These are phyloP conservation scores for Diaporthe capsici DNA, from an alignment of 2,329 filamentous ascomycete genomes.

Conservation along the genomic window DNA sequence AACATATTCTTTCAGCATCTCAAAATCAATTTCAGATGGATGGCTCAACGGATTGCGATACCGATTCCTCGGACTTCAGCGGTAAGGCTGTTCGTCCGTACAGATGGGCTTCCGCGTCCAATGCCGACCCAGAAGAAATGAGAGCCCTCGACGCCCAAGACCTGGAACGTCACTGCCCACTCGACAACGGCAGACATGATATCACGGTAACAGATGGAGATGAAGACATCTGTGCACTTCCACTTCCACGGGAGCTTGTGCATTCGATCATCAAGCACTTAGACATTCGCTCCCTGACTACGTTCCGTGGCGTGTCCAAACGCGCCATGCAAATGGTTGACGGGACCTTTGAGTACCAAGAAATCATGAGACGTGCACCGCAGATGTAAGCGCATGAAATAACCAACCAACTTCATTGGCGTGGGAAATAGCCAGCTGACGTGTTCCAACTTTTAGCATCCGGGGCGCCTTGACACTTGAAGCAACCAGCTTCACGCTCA, in stretches of 20 bases:
- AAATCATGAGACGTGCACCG: background rate
- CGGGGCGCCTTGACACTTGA: background rate
- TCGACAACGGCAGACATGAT: slow-evolving; percentile 11
- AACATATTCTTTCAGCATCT: background rate
- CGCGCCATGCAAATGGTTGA: background rate
- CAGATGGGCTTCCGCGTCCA: background rate
- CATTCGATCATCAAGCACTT: background rate
- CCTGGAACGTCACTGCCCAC: background rate
- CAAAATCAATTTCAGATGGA: too few species aligned
- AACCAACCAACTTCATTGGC: too few species aligned
- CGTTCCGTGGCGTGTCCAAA: slow-evolving; percentile 1
- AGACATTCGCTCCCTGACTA: background rate
- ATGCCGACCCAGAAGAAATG: background rate
- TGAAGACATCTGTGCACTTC: background rate
- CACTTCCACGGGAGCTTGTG: background rate
- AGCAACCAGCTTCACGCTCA: background rate
- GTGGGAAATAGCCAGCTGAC: background rate
- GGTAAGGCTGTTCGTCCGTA: background rate
- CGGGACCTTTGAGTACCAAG: background rate
- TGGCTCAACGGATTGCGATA: too few species aligned
- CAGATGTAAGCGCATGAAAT: background rate
- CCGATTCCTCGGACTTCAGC: too few species aligned
- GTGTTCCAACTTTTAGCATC: background rate
- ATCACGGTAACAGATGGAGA: background rate
- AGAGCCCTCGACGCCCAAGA: background rate